phyloP scores from a whole-genome alignment of 2,329 filamentous ascomycete genomes.

The Ilyonectria destructans region DNA sequence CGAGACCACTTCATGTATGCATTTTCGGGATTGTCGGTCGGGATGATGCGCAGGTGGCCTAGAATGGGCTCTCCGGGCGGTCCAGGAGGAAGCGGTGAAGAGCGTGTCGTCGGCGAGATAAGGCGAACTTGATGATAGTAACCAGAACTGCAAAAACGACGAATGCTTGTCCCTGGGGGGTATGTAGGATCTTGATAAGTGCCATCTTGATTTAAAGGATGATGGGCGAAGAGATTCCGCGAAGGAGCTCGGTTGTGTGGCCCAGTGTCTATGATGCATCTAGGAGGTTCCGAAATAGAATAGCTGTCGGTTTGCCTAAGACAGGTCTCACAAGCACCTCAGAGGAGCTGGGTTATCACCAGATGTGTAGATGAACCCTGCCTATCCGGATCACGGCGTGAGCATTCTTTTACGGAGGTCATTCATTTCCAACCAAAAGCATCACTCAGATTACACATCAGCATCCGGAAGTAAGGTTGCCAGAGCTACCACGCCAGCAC shows the following conservation, averaged over 20 bases:
- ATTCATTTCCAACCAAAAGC: neutral
- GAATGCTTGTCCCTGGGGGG: constrained; percentile 15
- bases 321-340: neutral
- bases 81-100: constrained; percentile 49
- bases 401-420: neutral
- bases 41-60: constrained; percentile 62
- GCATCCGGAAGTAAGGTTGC: neutral
- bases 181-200: constrained; percentile 13
- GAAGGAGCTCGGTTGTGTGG: neutral
- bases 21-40: constrained; percentile 50
- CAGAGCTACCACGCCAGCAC: neutral
- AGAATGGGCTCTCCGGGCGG: constrained; percentile 57
- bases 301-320: neutral
- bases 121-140: constrained; percentile 17
- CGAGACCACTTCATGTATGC: constrained; percentile 50
- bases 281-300: neutral
- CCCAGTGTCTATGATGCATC: neutral
- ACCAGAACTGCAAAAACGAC: constrained; percentile 23
- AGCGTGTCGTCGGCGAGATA: constrained; percentile 8
- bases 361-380: neutral
- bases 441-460: neutral
- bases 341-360: neutral
- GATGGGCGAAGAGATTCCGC: neutral
- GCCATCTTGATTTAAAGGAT: constrained; percentile 19
- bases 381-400: neutral